These are phyloP conservation scores for Dichomitus squalens DNA, from an alignment of 1,284 basidiomycete species.

Conservation along the genomic window DNA sequence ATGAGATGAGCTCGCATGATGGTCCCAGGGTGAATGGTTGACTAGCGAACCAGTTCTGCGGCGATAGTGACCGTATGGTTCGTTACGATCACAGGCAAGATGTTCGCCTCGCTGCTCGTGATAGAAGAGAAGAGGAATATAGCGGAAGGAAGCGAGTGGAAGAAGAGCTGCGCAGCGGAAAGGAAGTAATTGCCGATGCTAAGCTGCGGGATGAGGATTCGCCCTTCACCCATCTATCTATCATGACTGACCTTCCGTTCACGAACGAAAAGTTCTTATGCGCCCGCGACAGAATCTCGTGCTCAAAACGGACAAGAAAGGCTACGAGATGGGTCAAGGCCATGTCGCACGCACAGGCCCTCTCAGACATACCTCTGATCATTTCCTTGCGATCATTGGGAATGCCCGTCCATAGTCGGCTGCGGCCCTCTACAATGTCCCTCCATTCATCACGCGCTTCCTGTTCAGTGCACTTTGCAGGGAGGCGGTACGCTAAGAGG, in stretches of 20 bases:
- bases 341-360: neutral
- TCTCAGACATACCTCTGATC: constrained; percentile 66
- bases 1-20: neutral
- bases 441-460: constrained; percentile 90
- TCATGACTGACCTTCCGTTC: constrained; percentile 66
- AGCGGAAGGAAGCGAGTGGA: constrained; percentile 89
- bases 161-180: constrained; percentile 84
- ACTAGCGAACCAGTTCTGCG: constrained; percentile 75
- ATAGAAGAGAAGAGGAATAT: constrained; percentile 96
- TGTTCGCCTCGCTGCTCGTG: constrained; percentile 80
- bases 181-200: constrained; percentile 91
- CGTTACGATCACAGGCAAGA: constrained; percentile 91
- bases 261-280: constrained; percentile 92
- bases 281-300: constrained; percentile 82
- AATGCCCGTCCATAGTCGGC: constrained; percentile 85
- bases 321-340: constrained; percentile 45
- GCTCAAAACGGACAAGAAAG: constrained; percentile 90
- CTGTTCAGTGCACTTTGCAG: constrained; percentile 64
- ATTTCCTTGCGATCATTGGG: constrained; percentile 92
- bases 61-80: constrained; percentile 98
- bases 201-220: neutral
- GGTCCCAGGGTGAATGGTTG: no score
- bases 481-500: constrained; percentile 82
- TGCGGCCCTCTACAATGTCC: constrained; percentile 90
- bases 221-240: neutral